A percentile compares a stretch with the other conserved stretches of the same genome.
Conservation (phyloP, 2,329 filamentous ascomycete species). For the Cordyceps fumosorosea region DNA sequence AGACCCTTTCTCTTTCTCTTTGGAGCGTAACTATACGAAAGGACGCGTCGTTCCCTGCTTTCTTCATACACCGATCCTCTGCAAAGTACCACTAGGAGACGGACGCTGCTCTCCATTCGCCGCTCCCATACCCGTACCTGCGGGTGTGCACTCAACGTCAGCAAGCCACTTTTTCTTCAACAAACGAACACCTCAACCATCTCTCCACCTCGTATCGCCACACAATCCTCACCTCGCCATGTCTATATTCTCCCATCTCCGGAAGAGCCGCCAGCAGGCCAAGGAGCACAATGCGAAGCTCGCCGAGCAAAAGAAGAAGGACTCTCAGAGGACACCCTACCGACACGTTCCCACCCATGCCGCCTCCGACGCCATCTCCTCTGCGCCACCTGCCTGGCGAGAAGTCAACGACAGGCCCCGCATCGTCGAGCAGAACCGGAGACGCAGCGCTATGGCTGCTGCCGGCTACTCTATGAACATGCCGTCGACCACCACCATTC, state of each 20-base stretch:
- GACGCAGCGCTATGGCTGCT: constrained; percentile 41
- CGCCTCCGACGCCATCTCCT: constrained; percentile 49
- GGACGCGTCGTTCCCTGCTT: background rate
- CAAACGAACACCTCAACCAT: background rate
- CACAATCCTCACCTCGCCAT: constrained; percentile 27
- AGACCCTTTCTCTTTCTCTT: background rate
- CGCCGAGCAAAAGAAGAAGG: constrained; percentile 39
- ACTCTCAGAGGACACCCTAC: constrained; percentile 40
- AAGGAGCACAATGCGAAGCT: constrained; percentile 47
- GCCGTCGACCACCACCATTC: constrained; percentile 14
- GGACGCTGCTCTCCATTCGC: background rate
- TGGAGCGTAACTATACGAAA: background rate
- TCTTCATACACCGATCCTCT: background rate
- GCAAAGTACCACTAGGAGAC: background rate
- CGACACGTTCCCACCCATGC: constrained; percentile 57
- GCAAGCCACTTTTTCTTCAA: constrained; percentile 1
- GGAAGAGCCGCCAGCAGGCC: constrained; percentile 45
- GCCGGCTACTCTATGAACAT: constrained; percentile 32
- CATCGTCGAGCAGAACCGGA: constrained; percentile 45
- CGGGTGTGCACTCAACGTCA: background rate
- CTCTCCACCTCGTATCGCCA: background rate
- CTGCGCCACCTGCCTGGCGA: constrained; percentile 46
- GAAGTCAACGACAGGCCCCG: constrained; percentile 36
- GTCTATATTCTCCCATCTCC: constrained; percentile 52
- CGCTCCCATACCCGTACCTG: background rate